Conservation (phyloP, 2,329 filamentous ascomycete species). For the Biscogniauxia mediterranea region DNA sequence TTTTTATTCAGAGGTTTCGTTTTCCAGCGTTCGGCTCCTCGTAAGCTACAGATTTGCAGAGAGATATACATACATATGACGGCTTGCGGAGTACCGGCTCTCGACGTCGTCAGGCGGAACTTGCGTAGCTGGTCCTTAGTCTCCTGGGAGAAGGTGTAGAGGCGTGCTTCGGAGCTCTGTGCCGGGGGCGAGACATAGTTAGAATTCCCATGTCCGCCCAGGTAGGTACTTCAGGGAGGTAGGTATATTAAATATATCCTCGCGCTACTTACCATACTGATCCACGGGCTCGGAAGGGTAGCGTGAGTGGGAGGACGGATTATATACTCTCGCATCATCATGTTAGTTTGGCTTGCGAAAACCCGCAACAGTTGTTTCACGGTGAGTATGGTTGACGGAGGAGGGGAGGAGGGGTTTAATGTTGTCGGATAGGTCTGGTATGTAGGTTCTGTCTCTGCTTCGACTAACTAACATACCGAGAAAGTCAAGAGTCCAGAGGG, state of each 20-base stretch:
- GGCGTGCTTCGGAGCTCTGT: conserved; percentile 74
- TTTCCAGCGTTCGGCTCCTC: too few relatives aligned
- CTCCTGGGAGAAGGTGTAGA: conserved; percentile 90
- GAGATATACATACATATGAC: conserved; percentile 78
- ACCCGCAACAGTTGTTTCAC: background rate
- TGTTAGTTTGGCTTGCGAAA: background rate
- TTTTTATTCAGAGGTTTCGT: background rate
- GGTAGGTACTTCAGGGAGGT: too few relatives aligned
- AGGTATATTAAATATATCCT: background rate
- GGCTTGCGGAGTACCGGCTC: conserved; percentile 80
- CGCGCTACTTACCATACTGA: background rate
- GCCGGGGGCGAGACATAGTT: background rate
- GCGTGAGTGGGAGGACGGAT: background rate
- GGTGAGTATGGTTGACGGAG: background rate
- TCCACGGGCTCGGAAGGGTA: background rate
- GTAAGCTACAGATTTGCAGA: conserved; percentile 1
- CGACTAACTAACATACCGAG: background rate
- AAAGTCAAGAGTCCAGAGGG: background rate
- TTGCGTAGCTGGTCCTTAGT: conserved; percentile 89
- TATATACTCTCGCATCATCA: background rate
- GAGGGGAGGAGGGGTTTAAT: too few relatives aligned
- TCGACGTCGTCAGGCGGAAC: conserved; percentile 87
- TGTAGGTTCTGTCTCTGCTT: background rate
- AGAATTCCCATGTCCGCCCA: background rate
- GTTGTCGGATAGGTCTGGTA: too few relatives aligned